Base-by-base conservation (phyloP, 108 stramenopile genomes). In the Nitzschia palea region DNA sequence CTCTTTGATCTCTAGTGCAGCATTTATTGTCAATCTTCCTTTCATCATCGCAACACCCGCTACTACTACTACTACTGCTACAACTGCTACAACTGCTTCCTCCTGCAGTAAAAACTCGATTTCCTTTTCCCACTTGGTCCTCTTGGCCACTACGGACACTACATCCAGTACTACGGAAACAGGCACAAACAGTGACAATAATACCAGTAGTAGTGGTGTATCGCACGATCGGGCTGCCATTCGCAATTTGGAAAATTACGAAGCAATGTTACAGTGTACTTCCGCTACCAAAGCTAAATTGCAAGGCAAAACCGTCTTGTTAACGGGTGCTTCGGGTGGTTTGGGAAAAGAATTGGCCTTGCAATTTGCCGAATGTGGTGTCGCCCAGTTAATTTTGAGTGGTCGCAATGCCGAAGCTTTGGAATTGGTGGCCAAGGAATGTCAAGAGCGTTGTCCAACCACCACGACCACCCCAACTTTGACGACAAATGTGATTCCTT, bases 321-420 rank as follows among this genome's bases (percentile, higher is more conserved):
- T 93, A 34, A 93, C 91, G n/a, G 91, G 91, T 9, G 91, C 91
- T 15, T 82, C 85, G 0, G 81, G 88, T 17, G 91, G 91, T 5
- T 61, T 93, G 17, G 91, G 91, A 4, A 60, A 59, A 26, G 69
- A 77, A 0, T 20, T 93, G 14, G 88, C 91, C 8, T 28, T 67
- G 51, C 66, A 82, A 47, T 55, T 93, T 22, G 71, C 85, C 6
- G 20, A 62, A 26, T 93, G 88, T 54, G 35, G 67, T 32, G 74
- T 74, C 4, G 44, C 69, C 9, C 56, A 62, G 2, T 42, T 93
- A 14, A 68, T 93, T 31, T 50, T 93, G 25, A 83, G 81, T 30
- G 88, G 82, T 3, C 67, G 91, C 15, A 86, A 84, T 28, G 37
- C 70, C 58, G 72, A 45, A 0, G 67, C 77, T 18, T 65, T 93